Evolutionary conservation across 192 early-diverging fungal genomes (phyloP).

Genomic region (Umbelopsis isabellina): DNA sequence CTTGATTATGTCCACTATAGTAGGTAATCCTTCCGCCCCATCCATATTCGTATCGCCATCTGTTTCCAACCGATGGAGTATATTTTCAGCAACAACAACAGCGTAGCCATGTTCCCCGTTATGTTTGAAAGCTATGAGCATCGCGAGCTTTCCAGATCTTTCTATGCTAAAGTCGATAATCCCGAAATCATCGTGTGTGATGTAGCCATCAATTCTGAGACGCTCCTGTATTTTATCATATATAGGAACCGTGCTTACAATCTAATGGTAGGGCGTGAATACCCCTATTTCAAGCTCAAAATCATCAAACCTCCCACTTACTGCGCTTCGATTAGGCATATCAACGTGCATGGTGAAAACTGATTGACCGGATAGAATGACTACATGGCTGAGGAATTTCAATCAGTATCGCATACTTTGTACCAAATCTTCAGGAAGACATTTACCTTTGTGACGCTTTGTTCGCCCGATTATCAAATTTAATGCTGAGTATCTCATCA

Average conservation of each 20-base stretch:
- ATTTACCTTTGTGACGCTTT: background rate
- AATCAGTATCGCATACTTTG: background rate
- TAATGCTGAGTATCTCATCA: background rate
- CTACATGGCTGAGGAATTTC: background rate
- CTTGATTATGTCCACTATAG: background rate
- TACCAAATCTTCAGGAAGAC: background rate
- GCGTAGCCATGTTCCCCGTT: background rate
- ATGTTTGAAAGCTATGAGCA: background rate
- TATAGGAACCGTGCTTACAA: background rate
- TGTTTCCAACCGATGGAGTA: background rate
- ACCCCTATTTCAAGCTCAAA: background rate
- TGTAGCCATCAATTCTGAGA: background rate
- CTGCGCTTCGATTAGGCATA: conserved; percentile 3
- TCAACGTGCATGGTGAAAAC: background rate
- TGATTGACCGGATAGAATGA: conserved; percentile 1
- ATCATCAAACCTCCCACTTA: background rate
- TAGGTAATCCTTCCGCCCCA: background rate
- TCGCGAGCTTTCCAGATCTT: background rate
- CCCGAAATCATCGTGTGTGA: background rate
- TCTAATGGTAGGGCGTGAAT: background rate
- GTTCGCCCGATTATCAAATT: background rate
- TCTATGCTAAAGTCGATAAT: conserved; percentile 4
- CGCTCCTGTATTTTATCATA: conserved; percentile 11
- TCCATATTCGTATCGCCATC: conserved; percentile 10
- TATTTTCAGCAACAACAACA: background rate